These are phyloP conservation scores for Geotrichum armillariae DNA, from an alignment of 1,139 yeast species.

Conservation along the genomic window DNA sequence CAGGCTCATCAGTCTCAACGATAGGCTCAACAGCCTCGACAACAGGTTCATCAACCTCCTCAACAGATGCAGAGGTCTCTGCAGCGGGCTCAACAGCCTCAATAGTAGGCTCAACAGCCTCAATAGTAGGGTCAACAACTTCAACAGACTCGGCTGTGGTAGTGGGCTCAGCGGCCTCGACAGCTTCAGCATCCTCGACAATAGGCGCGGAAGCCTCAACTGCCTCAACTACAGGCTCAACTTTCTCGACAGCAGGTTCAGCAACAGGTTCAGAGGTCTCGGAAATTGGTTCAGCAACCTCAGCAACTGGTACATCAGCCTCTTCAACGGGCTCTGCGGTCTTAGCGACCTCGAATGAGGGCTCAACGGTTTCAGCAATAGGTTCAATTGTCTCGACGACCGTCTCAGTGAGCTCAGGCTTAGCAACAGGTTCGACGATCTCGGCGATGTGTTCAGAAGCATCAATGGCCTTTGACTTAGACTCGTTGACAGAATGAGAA, in stretches of 20 bases:
- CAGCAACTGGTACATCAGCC: background rate
- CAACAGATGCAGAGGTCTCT: no score
- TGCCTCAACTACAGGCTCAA: no score
- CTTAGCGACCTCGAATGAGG: conserved; percentile 1
- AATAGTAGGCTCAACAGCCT: background rate
- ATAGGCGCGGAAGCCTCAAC: no score
- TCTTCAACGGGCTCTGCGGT: background rate
- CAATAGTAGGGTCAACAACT: no score
- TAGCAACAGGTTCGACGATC: background rate
- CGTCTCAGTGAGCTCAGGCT: conserved; percentile 2
- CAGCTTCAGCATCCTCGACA: background rate
- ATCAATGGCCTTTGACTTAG: background rate
- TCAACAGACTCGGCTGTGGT: no score
- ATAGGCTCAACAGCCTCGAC: conserved; percentile 1
- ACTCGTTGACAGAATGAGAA: no score
- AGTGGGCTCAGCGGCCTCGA: background rate
- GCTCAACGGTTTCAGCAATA: background rate
- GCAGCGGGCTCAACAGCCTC: conserved; percentile 1
- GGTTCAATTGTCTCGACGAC: conserved; percentile 3
- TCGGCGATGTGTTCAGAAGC: background rate
- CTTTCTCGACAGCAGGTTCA: conserved; percentile 5
- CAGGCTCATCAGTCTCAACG: no score
- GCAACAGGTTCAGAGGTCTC: background rate
- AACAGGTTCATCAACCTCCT: background rate
- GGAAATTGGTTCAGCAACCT: background rate